Conservation (phyloP, 352 stramenopile genomes). For the Phytopythium vexans region DNA sequence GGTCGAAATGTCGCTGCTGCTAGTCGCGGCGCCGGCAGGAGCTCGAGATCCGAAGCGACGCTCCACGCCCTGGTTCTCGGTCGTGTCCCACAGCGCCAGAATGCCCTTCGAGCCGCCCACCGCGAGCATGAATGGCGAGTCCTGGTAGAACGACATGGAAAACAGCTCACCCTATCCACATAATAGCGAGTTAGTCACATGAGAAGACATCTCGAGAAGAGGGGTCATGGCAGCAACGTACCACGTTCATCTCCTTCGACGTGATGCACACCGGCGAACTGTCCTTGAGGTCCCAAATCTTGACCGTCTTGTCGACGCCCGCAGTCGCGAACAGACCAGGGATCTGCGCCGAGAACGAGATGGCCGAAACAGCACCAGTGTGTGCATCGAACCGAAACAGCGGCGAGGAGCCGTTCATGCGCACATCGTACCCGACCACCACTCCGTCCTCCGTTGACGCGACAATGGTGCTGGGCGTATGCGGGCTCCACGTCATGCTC, state of each 20-base stretch:
- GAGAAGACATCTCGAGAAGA: not conserved
- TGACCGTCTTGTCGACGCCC: slow-evolving; percentile 97
- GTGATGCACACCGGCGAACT: slow-evolving; percentile 76
- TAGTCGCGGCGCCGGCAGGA: slow-evolving; percentile 23
- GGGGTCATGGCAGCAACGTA: slow-evolving; percentile 33
- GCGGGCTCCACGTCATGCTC: slow-evolving; percentile 92
- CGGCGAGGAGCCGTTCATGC: slow-evolving; percentile 90
- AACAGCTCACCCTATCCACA: slow-evolving; percentile 83
- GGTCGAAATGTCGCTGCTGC: slow-evolving; percentile 44
- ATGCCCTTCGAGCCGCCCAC: slow-evolving; percentile 88
- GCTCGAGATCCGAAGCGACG: slow-evolving; percentile 78
- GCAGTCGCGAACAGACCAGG: slow-evolving; percentile 95
- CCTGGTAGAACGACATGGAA: slow-evolving; percentile 86
- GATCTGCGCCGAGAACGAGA: slow-evolving; percentile 85
- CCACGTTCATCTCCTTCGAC: slow-evolving; percentile 91
- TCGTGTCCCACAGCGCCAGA: slow-evolving; percentile 88
- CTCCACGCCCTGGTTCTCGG: slow-evolving; percentile 84
- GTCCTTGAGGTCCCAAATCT: slow-evolving; percentile 94
- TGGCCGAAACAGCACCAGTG: slow-evolving; percentile 76
- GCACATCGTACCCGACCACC: slow-evolving; percentile 94
- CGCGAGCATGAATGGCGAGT: slow-evolving; percentile 87
- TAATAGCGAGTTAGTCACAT: too few relatives aligned
- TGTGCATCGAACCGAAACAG: slow-evolving; percentile 93
- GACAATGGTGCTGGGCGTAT: slow-evolving; percentile 91
- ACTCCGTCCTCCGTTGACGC: slow-evolving; percentile 94